Conservation (phyloP, 257 asterid genomes). For the Handroanthus guayacan region DNA sequence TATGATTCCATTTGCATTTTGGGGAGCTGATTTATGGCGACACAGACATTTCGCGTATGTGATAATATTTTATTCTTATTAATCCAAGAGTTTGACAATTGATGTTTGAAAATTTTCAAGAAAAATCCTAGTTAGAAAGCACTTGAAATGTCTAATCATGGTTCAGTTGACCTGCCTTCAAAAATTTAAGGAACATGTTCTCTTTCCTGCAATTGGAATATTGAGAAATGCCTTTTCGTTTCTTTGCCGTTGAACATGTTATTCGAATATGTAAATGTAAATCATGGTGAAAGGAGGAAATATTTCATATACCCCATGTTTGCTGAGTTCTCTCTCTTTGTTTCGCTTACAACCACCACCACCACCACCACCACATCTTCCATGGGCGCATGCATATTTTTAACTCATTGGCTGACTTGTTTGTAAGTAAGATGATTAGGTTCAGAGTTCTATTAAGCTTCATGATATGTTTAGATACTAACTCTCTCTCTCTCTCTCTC, state of each 20-base stretch:
- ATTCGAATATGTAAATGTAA: background rate
- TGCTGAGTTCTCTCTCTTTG: no score
- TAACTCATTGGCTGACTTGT: no score
- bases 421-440: no score
- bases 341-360: no score
- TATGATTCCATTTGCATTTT: background rate
- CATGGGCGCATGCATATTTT: no score
- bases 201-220: no score
- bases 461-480: background rate
- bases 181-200: background rate
- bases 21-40: background rate
- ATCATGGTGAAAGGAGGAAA: background rate
- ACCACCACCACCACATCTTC: no score
- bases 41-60: background rate
- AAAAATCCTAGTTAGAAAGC: no score
- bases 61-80: background rate
- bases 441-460: no score
- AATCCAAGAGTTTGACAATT: background rate
- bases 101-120: background rate
- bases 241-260: no score
- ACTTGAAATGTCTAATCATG: background rate
- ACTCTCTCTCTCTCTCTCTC: constrained; percentile 9
- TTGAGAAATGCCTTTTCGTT: no score
- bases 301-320: background rate
- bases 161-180: background rate